Percentiles rank a stretch among this genome's conserved stretches.
phyloP scores from a whole-genome alignment of 305 asterid genomes.

The Petunia hybrid region DNA sequence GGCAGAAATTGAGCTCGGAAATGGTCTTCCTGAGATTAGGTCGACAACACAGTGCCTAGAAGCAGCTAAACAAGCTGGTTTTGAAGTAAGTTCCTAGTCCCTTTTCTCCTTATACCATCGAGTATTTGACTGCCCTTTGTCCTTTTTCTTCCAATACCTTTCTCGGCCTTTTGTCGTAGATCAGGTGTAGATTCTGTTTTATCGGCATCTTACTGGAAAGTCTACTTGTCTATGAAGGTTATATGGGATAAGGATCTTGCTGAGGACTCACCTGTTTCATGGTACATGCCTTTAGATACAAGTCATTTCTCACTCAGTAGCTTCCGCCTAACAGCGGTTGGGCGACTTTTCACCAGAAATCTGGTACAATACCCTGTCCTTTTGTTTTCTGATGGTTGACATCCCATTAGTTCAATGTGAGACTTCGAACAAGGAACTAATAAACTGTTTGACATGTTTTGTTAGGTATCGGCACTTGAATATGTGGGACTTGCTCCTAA shows the following conservation, averaged over 20 bases:
- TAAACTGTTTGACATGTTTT: not conserved
- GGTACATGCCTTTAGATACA: constrained; percentile 89
- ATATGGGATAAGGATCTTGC: constrained; percentile 94
- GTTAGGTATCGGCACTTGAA: constrained; percentile 80
- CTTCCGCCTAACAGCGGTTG: constrained; percentile 83
- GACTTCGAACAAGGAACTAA: not conserved
- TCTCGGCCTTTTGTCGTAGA: not conserved
- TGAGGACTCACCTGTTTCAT: constrained; percentile 81
- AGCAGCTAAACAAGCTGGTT: constrained; percentile 82
- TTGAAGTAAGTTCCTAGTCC: constrained; percentile 65
- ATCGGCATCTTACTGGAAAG: not conserved
- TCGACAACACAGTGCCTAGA: constrained; percentile 75
- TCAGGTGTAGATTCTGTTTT: not conserved
- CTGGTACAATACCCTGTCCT: constrained; percentile 48
- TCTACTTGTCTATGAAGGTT: constrained; percentile 53
- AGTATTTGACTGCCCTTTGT: constrained; percentile 4
- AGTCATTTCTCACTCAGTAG: constrained; percentile 87
- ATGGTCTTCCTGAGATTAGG: constrained; percentile 91
- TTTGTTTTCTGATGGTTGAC: not conserved
- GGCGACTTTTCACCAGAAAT: constrained; percentile 82
- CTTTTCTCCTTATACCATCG: constrained; percentile 22
- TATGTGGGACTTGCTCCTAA: constrained; percentile 76
- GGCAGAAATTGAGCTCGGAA: constrained; percentile 95
- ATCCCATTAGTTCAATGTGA: constrained; percentile 1
- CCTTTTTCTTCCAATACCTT: not conserved